phyloP scores from a whole-genome alignment of 2,329 filamentous ascomycete species.

The Fusarium concolor region DNA sequence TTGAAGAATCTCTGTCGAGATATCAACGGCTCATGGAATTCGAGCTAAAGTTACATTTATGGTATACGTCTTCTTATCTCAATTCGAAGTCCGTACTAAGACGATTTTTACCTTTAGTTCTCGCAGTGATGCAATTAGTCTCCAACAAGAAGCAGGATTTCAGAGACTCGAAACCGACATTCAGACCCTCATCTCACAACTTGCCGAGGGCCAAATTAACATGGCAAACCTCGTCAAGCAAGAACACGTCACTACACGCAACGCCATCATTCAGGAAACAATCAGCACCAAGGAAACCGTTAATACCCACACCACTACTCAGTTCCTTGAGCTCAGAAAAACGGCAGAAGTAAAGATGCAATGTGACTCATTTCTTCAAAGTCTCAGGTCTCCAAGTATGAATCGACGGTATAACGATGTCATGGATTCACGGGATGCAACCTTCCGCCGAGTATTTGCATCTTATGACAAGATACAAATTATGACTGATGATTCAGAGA shows the following conservation, averaged over 20 bases:
- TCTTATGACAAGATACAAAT: background rate
- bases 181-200: rapidly evolving
- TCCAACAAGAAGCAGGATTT: rapidly evolving
- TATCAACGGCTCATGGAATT: rapidly evolving
- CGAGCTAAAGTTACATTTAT: rapidly evolving
- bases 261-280: rapidly evolving
- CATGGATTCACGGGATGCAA: rapidly evolving
- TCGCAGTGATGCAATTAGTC: background rate
- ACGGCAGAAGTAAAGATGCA: rapidly evolving
- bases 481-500: too few relatives aligned
- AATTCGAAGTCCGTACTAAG: background rate
- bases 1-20: rapidly evolving
- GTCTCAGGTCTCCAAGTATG: background rate
- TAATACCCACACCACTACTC: rapidly evolving
- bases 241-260: rapidly evolving
- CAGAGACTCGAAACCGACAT: background rate
- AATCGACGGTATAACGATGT: rapidly evolving
- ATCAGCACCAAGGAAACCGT: rapidly evolving
- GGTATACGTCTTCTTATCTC: rapidly evolving
- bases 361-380: rapidly evolving
- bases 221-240: rapidly evolving
- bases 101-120: rapidly evolving
- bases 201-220: rapidly evolving
- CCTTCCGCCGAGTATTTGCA: background rate
- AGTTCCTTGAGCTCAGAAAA: rapidly evolving